These are phyloP conservation scores for Jaapia argillacea DNA, from an alignment of 768 basidiomycete species.

Conservation along the genomic window DNA sequence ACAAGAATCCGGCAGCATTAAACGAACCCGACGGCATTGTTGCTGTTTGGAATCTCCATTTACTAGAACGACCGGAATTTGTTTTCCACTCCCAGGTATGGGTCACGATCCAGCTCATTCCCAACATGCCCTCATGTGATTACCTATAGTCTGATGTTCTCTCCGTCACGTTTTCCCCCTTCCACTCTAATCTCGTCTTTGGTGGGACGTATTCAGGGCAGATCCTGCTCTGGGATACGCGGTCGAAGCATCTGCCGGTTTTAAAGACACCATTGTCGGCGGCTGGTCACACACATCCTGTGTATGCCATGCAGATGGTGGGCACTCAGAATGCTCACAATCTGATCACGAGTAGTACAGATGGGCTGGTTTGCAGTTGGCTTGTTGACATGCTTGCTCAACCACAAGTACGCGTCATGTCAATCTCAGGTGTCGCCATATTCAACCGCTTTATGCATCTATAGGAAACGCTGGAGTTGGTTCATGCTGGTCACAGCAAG, in stretches of 20 bases:
- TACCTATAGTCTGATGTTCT: constrained; percentile 83
- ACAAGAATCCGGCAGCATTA: constrained; percentile 88
- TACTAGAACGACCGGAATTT: constrained; percentile 93
- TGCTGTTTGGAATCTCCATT: constrained; percentile 94
- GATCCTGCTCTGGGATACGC: constrained; percentile 96
- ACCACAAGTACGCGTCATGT: constrained; percentile 59
- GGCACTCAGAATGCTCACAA: constrained; percentile 99
- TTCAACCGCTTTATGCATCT: background rate
- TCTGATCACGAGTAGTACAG: constrained; percentile 92
- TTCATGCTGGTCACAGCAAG: constrained; percentile 88
- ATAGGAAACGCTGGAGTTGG: constrained; percentile 88
- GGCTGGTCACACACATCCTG: constrained; percentile 95
- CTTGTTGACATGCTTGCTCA: constrained; percentile 97
- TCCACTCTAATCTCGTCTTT: constrained; percentile 94
- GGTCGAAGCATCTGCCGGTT: constrained; percentile 92
- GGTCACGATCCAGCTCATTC: constrained; percentile 5
- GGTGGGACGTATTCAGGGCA: constrained; percentile 99
- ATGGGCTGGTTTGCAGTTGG: constrained; percentile 97
- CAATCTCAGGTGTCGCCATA: background rate
- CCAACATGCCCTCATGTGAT: constrained; percentile 4
- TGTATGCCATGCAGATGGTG: constrained; percentile 97
- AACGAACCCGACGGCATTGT: constrained; percentile 98
- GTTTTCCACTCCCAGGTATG: constrained; percentile 95
- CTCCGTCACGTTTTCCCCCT: constrained; percentile 94
- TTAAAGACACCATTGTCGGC: constrained; percentile 95